Evolutionary conservation across 2,329 filamentous ascomycete genomes (phyloP), one percentile per base, ranked within the genome.

Genomic region (Cercospora zeina): DNA sequence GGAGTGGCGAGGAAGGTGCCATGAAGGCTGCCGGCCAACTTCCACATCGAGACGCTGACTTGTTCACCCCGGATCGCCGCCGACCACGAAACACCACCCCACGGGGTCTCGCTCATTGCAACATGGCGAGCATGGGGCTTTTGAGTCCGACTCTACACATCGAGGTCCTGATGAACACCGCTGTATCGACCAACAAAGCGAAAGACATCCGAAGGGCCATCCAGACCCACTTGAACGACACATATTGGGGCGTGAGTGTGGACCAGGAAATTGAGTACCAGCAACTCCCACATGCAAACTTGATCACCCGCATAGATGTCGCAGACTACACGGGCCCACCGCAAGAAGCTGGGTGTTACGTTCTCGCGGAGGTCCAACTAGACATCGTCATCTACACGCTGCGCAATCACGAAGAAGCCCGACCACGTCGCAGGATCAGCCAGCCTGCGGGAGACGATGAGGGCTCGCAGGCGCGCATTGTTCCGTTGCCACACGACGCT

Each of bases 321-420:
- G 74, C 73, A 11, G 78, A 79, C 61, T 80, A 74, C 61, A 75
- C 73, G 11, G 75, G 75, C 2, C 69, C 68, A 7, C 45, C 21
- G 11, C 65, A 56, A 37, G 36, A 16, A 21, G 62, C 31, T 6
- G 69, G 50, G 68, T 67, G 61, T 50, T 68, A 76, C 65, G 65
- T 62, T 10, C 57, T 78, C 9, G 61, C 70, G 14, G 67, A 77
- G 2, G 71, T 77, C 4, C 65, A 76, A 11, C 70, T 80, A 4
- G 78, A 80, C 57, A 70, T 80, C 1, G 77, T 80, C 57, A 74
- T 75, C 1, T 81, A 79, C 66, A 69, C 72, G 42, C 74, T 80
- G 4, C 70, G 70, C 53, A 53, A 56, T 21, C 73, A 72, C 9
- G 59, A 69, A 24, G 68, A 73, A 21, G 61, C 59, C 6, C 65